Evolutionary conservation across 768 basidiomycete species (phyloP).

Genomic region (Heimioporus sp.): DNA sequence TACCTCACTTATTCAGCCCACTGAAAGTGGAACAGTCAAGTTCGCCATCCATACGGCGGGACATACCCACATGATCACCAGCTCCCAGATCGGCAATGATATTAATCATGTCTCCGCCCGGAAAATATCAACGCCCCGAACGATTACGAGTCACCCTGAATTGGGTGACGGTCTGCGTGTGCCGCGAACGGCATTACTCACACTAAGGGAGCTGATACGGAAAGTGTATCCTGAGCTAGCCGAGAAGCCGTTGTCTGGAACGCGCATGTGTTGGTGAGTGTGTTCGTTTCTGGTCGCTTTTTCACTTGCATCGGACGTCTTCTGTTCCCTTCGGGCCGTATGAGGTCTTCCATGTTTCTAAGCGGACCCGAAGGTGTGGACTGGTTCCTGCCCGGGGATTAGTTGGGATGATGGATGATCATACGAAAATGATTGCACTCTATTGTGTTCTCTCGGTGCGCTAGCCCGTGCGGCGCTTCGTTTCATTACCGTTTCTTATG

Average conservation of each 20-base stretch:
- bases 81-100: constrained; percentile 2
- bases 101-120: constrained; percentile 9
- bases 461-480: no score
- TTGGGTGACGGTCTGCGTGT: constrained; percentile 56
- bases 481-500: no score
- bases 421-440: no score
- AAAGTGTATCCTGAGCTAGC: constrained; percentile 76
- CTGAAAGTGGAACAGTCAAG: constrained; percentile 68
- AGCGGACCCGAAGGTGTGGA: no score
- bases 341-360: neutral
- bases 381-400: no score
- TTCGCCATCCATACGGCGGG: constrained; percentile 76
- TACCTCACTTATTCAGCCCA: constrained; percentile 48
- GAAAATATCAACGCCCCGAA: constrained; percentile 73
- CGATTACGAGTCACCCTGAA: constrained; percentile 57
- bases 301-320: neutral
- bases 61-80: constrained; percentile 44
- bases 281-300: neutral
- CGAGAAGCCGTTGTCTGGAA: constrained; percentile 64
- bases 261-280: constrained; percentile 85
- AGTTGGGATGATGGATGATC: no score
- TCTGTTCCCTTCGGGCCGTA: neutral
- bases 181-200: constrained; percentile 51
- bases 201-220: constrained; percentile 51
- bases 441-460: no score